Percentiles rank a stretch among this genome's conserved stretches.
Evolutionary conservation across 140 eudicot species (phyloP).

Genomic region (Flaveria floridana): DNA sequence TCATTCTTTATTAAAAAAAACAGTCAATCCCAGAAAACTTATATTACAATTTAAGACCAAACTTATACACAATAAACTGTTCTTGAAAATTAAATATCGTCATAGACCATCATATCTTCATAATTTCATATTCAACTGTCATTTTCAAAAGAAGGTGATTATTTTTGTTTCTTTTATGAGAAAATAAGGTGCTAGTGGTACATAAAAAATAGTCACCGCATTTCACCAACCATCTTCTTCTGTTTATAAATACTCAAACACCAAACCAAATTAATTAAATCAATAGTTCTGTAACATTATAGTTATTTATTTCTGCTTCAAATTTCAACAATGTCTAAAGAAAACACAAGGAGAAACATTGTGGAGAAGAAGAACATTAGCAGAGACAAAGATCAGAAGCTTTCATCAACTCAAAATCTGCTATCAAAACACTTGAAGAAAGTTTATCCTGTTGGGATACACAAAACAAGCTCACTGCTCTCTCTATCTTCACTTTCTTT

Average conservation of each 20-base stretch:
- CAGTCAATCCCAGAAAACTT: not conserved
- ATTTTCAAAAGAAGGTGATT: constrained; percentile 40
- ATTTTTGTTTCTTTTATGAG: constrained; percentile 30
- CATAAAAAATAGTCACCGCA: constrained; percentile 39
- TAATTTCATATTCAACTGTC: constrained; percentile 39
- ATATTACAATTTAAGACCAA: constrained; percentile 16
- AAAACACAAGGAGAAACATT: constrained; percentile 41
- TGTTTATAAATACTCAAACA: constrained; percentile 44
- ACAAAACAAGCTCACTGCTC: constrained; percentile 61
- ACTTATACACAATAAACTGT: not conserved
- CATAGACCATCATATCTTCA: not conserved
- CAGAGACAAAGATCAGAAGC: constrained; percentile 45
- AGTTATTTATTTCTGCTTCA: constrained; percentile 20
- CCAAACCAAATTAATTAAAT: constrained; percentile 16
- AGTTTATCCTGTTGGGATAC: constrained; percentile 77
- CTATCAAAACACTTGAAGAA: constrained; percentile 72
- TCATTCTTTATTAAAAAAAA: not conserved
- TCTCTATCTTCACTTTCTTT: constrained; percentile 86
- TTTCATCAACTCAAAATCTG: constrained; percentile 44
- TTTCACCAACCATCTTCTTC: constrained; percentile 51
- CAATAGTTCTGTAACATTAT: constrained; percentile 15
- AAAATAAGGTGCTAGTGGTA: constrained; percentile 46
- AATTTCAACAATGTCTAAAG: constrained; percentile 59
- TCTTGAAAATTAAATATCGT: constrained; percentile 13
- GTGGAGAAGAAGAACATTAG: constrained; percentile 40